Percentiles rank a stretch among this genome's conserved stretches.
These are phyloP conservation scores for Prunus padus DNA, from an alignment of 306 rosid species.

Conservation along the genomic window DNA sequence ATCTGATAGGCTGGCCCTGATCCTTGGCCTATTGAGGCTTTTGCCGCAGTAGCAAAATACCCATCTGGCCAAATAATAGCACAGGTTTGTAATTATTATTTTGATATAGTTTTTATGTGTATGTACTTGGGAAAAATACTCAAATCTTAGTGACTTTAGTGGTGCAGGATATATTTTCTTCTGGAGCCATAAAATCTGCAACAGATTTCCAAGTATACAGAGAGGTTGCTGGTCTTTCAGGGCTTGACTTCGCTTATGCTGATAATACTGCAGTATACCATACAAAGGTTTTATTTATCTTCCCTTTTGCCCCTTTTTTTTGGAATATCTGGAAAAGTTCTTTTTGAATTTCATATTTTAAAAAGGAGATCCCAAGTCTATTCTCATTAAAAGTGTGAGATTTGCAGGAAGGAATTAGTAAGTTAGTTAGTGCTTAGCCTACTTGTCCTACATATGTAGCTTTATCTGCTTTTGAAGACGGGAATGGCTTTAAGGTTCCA, in stretches of 20 bases:
- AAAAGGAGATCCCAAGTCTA: neutral
- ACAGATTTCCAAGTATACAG: constrained; percentile 91
- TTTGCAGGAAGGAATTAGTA: neutral
- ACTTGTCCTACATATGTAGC: neutral
- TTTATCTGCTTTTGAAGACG: neutral
- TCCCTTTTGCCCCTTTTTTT: constrained; percentile 25
- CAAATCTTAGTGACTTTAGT: constrained; percentile 24
- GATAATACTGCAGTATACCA: constrained; percentile 93
- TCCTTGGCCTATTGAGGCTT: constrained; percentile 91
- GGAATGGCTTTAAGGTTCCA: neutral
- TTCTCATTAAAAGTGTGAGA: neutral
- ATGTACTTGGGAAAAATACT: constrained; percentile 17
- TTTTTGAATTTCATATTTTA: constrained; percentile 20
- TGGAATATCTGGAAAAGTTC: constrained; percentile 14
- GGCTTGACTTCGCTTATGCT: constrained; percentile 85
- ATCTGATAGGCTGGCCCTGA: constrained; percentile 81
- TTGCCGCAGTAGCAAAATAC: constrained; percentile 77
- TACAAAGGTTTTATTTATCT: constrained; percentile 62
- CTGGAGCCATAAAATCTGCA: constrained; percentile 88
- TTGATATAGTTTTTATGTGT: constrained; percentile 10
- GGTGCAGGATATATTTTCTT: constrained; percentile 81
- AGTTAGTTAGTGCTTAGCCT: constrained; percentile 6
- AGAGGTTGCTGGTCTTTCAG: constrained; percentile 91
- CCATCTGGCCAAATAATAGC: constrained; percentile 76
- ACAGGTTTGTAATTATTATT: constrained; percentile 54